Evolutionary conservation across 1,139 yeast genomes (phyloP).

Genomic region (Geotrichum aggregatum): DNA sequence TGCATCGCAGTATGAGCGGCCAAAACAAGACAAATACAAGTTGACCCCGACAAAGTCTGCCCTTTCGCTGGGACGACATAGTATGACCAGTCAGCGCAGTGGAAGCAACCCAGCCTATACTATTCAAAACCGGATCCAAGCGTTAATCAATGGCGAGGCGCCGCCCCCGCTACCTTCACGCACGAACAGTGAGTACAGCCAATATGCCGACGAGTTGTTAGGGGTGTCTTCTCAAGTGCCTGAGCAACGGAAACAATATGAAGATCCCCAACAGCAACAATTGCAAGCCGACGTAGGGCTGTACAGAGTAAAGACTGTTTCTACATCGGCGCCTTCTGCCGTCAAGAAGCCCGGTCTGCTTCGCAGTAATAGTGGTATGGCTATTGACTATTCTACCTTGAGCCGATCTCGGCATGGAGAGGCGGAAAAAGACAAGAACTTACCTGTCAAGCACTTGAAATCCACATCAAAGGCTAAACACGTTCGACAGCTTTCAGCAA

Average conservation of each 20-base stretch:
- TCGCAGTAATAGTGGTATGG: too few relatives aligned
- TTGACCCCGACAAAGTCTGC: conserved; percentile 27
- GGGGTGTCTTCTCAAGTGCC: neutral
- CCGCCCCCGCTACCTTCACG: conserved; percentile 49
- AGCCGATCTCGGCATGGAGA: too few relatives aligned
- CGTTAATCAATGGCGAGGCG: conserved; percentile 45
- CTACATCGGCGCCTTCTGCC: neutral
- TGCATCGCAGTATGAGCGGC: conserved; percentile 13
- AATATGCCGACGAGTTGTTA: conserved; percentile 49
- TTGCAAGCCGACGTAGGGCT: neutral
- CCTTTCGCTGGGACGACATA: conserved; percentile 9
- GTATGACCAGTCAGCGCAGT: neutral
- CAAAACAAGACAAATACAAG: conserved; percentile 18
- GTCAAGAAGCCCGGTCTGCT: neutral
- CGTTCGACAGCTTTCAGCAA: conserved; percentile 28
- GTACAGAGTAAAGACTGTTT: neutral
- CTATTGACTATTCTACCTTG: too few relatives aligned
- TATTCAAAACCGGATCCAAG: conserved; percentile 64
- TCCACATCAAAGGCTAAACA: conserved; percentile 55
- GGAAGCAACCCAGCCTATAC: conserved; percentile 22
- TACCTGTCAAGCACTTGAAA: neutral
- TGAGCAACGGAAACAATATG: neutral
- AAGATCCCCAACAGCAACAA: neutral
- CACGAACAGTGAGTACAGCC: conserved; percentile 75
- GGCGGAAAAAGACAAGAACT: too few relatives aligned